Conservation (phyloP, 768 basidiomycete species). For the Rhodosporidiobolus odoratus region DNA sequence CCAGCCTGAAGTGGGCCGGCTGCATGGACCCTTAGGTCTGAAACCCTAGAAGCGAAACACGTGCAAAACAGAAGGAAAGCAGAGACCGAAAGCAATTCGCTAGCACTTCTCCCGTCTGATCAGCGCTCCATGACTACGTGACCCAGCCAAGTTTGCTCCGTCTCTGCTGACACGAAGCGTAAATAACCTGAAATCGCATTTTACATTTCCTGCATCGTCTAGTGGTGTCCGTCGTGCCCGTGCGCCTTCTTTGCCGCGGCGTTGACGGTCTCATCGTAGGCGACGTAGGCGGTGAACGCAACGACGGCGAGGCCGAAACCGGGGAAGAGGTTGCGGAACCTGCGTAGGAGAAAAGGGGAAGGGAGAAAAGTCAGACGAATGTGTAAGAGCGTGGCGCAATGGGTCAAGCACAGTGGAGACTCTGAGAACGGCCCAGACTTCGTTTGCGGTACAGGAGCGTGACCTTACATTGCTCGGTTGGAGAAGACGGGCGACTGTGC, state of each 20-base stretch:
- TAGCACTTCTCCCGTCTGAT: no score
- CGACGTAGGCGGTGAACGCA: slow-evolving; percentile 84
- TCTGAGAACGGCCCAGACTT: no score
- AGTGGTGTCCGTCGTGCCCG: slow-evolving; percentile 9
- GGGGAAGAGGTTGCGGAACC: slow-evolving; percentile 87
- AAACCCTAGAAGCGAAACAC: no score
- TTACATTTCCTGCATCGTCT: background rate
- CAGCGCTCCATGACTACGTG: no score
- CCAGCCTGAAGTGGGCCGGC: no score
- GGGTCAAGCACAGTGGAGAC: background rate
- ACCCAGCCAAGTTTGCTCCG: no score
- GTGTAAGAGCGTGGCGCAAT: background rate
- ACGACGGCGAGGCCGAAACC: slow-evolving; percentile 89
- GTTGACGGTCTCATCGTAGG: slow-evolving; percentile 33
- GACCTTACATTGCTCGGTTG: slow-evolving; percentile 31
- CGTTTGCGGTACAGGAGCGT: no score
- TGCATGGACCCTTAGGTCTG: no score
- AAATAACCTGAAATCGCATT: no score
- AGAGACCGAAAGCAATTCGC: background rate
- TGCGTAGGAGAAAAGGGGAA: slow-evolving; percentile 47
- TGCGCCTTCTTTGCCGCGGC: slow-evolving; percentile 22
- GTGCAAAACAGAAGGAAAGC: background rate
- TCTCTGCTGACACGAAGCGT: no score
- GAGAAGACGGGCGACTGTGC: slow-evolving; percentile 34
- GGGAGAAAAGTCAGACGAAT: no score